Conservation (phyloP, 116 monocot species). For the Dioscorea cayenensis region DNA sequence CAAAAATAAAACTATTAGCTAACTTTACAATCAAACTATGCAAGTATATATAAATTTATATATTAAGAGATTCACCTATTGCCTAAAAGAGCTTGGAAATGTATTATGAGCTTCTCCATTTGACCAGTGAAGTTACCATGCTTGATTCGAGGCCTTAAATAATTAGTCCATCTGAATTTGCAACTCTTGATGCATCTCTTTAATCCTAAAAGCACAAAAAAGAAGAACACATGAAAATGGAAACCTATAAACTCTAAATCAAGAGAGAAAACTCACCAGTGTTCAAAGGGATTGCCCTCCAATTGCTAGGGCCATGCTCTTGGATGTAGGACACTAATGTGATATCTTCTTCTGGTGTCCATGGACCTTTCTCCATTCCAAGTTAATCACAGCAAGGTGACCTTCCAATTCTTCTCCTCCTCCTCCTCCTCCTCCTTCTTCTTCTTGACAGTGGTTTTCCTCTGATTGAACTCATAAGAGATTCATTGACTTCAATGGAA, state of each 20-base stretch:
- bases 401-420: slow-evolving; percentile 35
- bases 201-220: slow-evolving; percentile 28
- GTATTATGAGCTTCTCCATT: slow-evolving; percentile 88
- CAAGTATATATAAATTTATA: neutral
- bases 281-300: slow-evolving; percentile 63
- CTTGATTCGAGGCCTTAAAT: slow-evolving; percentile 85
- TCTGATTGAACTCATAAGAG: too few relatives aligned
- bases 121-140: slow-evolving; percentile 75
- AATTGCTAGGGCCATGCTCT: slow-evolving; percentile 73
- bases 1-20: neutral
- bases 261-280: slow-evolving; percentile 30
- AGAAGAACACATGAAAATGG: neutral
- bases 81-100: slow-evolving; percentile 88
- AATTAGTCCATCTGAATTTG: slow-evolving; percentile 83
- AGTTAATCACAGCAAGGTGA: slow-evolving; percentile 59
- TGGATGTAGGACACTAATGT: slow-evolving; percentile 67
- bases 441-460: too few relatives aligned
- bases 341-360: slow-evolving; percentile 88
- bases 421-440: too few relatives aligned
- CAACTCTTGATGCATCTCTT: slow-evolving; percentile 92
- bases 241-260: neutral
- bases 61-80: slow-evolving; percentile 39
- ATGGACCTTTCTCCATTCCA: slow-evolving; percentile 66
- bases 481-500: too few relatives aligned
- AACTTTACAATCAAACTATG: neutral